Evolutionary conservation across 1,284 basidiomycete genomes (phyloP).

Genomic region (Microstroma glucosiphilum): DNA sequence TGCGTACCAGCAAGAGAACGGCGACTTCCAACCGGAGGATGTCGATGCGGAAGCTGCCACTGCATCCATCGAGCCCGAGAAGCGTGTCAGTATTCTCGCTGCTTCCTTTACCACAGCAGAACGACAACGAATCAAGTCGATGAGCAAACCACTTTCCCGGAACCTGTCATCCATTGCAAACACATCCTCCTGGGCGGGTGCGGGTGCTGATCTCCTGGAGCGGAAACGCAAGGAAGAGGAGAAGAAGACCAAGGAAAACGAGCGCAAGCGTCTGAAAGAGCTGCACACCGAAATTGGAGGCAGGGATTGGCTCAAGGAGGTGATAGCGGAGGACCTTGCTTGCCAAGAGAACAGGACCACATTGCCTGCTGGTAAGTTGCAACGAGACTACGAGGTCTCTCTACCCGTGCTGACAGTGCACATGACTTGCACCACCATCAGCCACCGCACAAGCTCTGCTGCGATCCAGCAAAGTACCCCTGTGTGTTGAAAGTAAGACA

Average conservation of each 20-base stretch:
- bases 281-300: slow-evolving; percentile 42
- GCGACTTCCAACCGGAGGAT: slow-evolving; percentile 11
- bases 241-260: slow-evolving; percentile 40
- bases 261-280: slow-evolving; percentile 41
- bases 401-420: not conserved
- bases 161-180: not conserved
- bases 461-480: slow-evolving; percentile 32
- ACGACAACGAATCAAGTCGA: slow-evolving; percentile 38
- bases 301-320: slow-evolving; percentile 37
- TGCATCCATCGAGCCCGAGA: slow-evolving; percentile 17
- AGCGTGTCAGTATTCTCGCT: slow-evolving; percentile 43
- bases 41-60: slow-evolving; percentile 16
- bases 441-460: slow-evolving; percentile 42
- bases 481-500: slow-evolving; percentile 51
- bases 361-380: slow-evolving; percentile 5
- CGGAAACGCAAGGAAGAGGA: slow-evolving; percentile 50
- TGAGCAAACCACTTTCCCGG: slow-evolving; percentile 24
- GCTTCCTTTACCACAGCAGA: slow-evolving; percentile 41
- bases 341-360: slow-evolving; percentile 12
- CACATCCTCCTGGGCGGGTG: slow-evolving; percentile 39
- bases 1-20: not conserved
- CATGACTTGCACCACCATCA: slow-evolving; percentile 3
- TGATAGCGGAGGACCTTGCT: slow-evolving; percentile 24
- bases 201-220: slow-evolving; percentile 48
- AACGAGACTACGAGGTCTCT: not conserved